Evolutionary conservation across 805 yeast genomes (phyloP), one percentile per base, ranked within the genome.

Genomic region (Barnettozyma siamensis): DNA sequence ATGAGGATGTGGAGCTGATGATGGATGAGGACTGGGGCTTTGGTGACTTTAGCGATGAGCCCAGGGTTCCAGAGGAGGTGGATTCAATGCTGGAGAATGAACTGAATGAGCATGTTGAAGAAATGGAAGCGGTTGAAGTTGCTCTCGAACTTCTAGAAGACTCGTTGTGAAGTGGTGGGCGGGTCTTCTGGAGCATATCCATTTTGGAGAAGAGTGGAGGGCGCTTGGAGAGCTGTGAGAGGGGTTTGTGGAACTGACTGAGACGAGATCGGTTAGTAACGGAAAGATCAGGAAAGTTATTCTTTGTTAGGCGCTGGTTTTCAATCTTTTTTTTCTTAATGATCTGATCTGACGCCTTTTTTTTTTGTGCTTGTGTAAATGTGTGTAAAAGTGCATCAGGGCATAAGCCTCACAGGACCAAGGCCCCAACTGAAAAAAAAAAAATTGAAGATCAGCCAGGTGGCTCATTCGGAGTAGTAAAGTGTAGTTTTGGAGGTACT

Each of bases 51-150:
- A 8, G 27, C 6, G 27, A 16, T 18, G 24, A 7, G 15, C 5
- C 8, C 6, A 21, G n/a, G 8, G 11, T 27, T 7, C 33, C 31
- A 16, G 49, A 24, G n/a, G 43, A 16, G 7, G 38, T 21, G 8
- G 53, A 47, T 5, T 50, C 57, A 4, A 41, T 36, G 24, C 57
- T 48, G 11, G 59, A 54, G 30, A 50, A 24, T 4, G 60, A 55
- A 20, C 53, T 47, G 23, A 46, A 20, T 10, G 61, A 55, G 10
- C 46, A 45, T 8, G 47, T 33, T 1, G 57, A 51, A 5, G 57
- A 46, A 16, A 49, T 50, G 8, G 58, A 53, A 9, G 54, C 43
- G 18, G 41, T 48, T 3, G 60, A 54, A 1, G 54, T 46, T 3
- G 60, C 46, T 17, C 56, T 45, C 3, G 50, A 44, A 35, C 29